phyloP scores from a whole-genome alignment of 306 rosid genomes.

The Cucurbita ficifolia region DNA sequence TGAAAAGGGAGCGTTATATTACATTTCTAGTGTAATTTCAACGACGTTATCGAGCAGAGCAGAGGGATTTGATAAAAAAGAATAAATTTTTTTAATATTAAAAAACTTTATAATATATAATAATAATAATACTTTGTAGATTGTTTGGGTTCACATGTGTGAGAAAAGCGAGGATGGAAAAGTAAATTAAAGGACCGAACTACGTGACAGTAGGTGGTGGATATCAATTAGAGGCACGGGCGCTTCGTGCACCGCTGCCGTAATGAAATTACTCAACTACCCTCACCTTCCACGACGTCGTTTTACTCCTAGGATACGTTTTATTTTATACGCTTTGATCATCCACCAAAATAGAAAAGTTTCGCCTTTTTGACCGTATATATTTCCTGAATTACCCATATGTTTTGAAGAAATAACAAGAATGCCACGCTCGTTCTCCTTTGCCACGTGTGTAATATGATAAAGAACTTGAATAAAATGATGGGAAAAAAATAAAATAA shows the following conservation, averaged over 20 bases:
- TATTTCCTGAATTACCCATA: background rate
- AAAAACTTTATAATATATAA: background rate
- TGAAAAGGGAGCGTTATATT: too few relatives aligned
- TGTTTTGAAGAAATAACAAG: background rate
- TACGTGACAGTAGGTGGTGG: slow-evolving; percentile 25
- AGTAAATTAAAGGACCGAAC: background rate
- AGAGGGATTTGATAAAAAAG: too few relatives aligned
- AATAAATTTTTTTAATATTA: too few relatives aligned
- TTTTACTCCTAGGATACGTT: slow-evolving; percentile 19
- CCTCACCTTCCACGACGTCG: slow-evolving; percentile 22
- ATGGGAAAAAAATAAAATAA: too few relatives aligned
- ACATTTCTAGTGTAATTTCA: too few relatives aligned
- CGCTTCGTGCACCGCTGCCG: slow-evolving; percentile 24
- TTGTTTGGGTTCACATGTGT: slow-evolving; percentile 3
- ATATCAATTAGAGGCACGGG: slow-evolving; percentile 61
- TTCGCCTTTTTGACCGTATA: slow-evolving; percentile 42
- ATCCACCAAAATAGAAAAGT: slow-evolving; percentile 13
- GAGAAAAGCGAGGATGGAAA: slow-evolving; percentile 20
- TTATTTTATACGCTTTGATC: slow-evolving; percentile 15
- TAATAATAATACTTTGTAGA: background rate
- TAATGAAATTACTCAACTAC: background rate
- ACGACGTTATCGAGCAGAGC: background rate
- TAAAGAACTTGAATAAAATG: background rate
- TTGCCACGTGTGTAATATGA: background rate
- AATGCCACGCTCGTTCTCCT: background rate